phyloP scores from a whole-genome alignment of 352 stramenopile genomes.

The Pythium folliculosum region DNA sequence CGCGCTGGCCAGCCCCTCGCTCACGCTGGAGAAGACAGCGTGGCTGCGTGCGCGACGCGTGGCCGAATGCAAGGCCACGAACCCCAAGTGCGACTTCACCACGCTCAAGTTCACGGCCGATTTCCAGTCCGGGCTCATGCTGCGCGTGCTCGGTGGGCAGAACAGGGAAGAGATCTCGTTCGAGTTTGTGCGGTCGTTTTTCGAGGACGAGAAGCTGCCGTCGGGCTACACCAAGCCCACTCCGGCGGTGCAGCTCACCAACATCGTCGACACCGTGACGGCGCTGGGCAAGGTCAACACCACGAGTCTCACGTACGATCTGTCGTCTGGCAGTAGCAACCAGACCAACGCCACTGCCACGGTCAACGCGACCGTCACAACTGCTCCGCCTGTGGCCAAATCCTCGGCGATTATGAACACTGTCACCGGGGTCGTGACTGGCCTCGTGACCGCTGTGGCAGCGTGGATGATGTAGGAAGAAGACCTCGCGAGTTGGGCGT shows the following conservation, averaged over 20 bases:
- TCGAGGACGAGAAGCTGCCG: slow-evolving; percentile 35
- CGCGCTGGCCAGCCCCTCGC: slow-evolving; percentile 11
- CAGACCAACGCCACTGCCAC: neutral
- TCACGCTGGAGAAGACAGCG: slow-evolving; percentile 20
- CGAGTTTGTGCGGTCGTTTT: slow-evolving; percentile 29
- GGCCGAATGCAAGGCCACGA: slow-evolving; percentile 18
- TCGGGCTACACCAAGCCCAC: slow-evolving; percentile 27
- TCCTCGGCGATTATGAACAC: neutral
- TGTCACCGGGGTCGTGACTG: no score
- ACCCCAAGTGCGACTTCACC: slow-evolving; percentile 13
- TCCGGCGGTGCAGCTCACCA: slow-evolving; percentile 15
- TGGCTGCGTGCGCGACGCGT: slow-evolving; percentile 19
- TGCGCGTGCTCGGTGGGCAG: slow-evolving; percentile 30
- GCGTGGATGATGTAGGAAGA: neutral
- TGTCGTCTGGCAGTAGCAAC: slow-evolving; percentile 5
- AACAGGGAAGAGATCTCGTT: slow-evolving; percentile 28
- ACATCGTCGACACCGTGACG: slow-evolving; percentile 14
- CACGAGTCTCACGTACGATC: slow-evolving; percentile 1
- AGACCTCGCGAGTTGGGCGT: neutral
- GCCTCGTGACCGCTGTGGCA: neutral
- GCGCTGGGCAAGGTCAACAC: slow-evolving; percentile 6
- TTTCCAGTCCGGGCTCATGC: slow-evolving; percentile 35
- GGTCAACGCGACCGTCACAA: neutral
- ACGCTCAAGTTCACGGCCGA: slow-evolving; percentile 26
- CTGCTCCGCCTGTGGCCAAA: neutral